These are phyloP conservation scores for Boletus insuetus DNA, from an alignment of 768 basidiomycete genomes.

Conservation along the genomic window DNA sequence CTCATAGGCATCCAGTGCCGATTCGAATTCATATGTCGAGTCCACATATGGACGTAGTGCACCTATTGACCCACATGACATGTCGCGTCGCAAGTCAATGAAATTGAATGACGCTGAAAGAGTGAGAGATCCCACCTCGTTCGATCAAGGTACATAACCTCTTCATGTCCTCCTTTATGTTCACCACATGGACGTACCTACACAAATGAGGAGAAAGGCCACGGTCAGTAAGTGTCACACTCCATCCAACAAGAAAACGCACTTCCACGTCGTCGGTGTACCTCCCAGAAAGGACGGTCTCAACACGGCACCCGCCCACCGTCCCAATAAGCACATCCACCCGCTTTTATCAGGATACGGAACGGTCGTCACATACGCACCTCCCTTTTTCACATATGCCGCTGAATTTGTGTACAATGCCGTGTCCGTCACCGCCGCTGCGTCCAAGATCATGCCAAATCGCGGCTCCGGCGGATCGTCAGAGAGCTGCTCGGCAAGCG, in stretches of 20 bases:
- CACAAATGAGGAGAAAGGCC: not conserved
- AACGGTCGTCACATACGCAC: slow-evolving; percentile 53
- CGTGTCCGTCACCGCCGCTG: slow-evolving; percentile 53
- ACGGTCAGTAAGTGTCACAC: not conserved
- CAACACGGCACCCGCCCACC: not conserved
- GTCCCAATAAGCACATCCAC: slow-evolving; percentile 9
- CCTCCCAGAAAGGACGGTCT: slow-evolving; percentile 56
- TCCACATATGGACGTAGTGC: slow-evolving; percentile 53
- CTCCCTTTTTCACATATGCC: slow-evolving; percentile 51
- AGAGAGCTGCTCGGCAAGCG: slow-evolving; percentile 46
- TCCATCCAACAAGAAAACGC: slow-evolving; percentile 13
- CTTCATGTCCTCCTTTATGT: slow-evolving; percentile 36
- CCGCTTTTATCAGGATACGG: slow-evolving; percentile 36
- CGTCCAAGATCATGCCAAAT: slow-evolving; percentile 61
- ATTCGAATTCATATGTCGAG: slow-evolving; percentile 54
- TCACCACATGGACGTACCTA: slow-evolving; percentile 30
- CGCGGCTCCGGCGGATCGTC: slow-evolving; percentile 45
- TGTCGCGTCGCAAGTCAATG: not conserved
- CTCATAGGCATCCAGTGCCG: slow-evolving; percentile 61
- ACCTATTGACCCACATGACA: slow-evolving; percentile 34
- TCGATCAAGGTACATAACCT: slow-evolving; percentile 37
- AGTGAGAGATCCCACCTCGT: slow-evolving; percentile 41
- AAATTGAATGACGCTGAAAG: not conserved
- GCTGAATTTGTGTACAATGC: slow-evolving; percentile 48
- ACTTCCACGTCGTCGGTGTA: slow-evolving; percentile 46